phyloP scores from a whole-genome alignment of 805 yeast genomes.

The Starmerella tilneyi region DNA sequence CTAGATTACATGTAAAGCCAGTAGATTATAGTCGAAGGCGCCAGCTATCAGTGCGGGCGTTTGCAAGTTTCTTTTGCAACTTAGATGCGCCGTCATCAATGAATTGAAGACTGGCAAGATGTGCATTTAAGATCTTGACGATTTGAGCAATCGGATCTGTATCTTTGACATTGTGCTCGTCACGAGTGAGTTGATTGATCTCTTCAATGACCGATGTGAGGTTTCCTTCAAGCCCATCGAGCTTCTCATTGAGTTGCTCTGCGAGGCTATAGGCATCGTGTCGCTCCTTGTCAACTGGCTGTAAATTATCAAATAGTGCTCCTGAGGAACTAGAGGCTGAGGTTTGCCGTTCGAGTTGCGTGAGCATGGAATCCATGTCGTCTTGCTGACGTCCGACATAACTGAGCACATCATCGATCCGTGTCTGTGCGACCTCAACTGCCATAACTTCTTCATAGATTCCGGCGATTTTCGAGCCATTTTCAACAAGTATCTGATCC shows the following conservation, averaged over 20 bases:
- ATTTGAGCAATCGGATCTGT: slow-evolving; percentile 40
- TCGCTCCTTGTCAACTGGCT: slow-evolving; percentile 64
- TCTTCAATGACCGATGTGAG: slow-evolving; percentile 30
- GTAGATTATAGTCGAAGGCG: slow-evolving; percentile 12
- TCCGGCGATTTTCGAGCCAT: slow-evolving; percentile 74
- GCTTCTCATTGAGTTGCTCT: slow-evolving; percentile 67
- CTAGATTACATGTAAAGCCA: too few relatives aligned
- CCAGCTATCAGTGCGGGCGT: slow-evolving; percentile 19
- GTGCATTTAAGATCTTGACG: slow-evolving; percentile 73
- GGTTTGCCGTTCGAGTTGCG: slow-evolving; percentile 64
- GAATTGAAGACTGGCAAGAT: slow-evolving; percentile 80
- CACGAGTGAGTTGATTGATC: slow-evolving; percentile 49
- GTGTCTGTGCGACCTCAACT: slow-evolving; percentile 76
- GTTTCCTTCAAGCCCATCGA: slow-evolving; percentile 68
- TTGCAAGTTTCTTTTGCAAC: slow-evolving; percentile 54
- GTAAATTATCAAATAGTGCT: slow-evolving; percentile 29
- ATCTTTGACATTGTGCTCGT: slow-evolving; percentile 55
- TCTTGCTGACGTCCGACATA: slow-evolving; percentile 88
- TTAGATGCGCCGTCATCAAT: slow-evolving; percentile 63
- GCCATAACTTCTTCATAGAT: slow-evolving; percentile 65
- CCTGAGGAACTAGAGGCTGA: slow-evolving; percentile 17
- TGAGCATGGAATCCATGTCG: slow-evolving; percentile 72
- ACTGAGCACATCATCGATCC: slow-evolving; percentile 74
- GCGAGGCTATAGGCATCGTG: slow-evolving; percentile 84
- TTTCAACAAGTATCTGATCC: slow-evolving; percentile 74